Conservation (phyloP, 257 asterid genomes). For the Linderniella brevidens region DNA sequence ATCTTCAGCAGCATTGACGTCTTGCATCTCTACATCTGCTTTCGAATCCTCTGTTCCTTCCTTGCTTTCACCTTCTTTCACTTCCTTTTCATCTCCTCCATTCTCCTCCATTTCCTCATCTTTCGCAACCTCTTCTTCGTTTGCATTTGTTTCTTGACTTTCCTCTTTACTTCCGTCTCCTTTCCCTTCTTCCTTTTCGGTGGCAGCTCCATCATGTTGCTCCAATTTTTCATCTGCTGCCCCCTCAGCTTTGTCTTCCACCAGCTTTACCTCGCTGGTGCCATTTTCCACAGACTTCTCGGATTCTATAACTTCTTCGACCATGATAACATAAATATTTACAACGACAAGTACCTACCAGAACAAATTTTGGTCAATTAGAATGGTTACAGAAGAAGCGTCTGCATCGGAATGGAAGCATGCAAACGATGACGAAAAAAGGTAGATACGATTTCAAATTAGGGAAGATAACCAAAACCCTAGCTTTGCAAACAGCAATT, state of each 20-base stretch:
- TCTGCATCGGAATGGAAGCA: no score
- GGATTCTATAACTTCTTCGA: no score
- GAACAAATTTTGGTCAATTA: no score
- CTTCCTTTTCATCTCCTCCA: conserved; percentile 8
- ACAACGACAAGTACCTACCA: no score
- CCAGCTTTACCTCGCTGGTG: not conserved
- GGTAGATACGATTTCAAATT: no score
- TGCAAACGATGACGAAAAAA: no score
- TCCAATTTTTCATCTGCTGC: conserved; percentile 10
- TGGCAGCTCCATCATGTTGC: conserved; percentile 13
- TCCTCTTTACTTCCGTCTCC: conserved; percentile 14
- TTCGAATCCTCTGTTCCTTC: conserved; percentile 6
- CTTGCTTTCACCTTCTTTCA: not conserved
- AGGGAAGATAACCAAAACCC: no score
- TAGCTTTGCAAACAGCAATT: no score
- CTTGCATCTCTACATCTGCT: conserved; percentile 5
- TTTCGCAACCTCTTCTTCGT: conserved; percentile 22
- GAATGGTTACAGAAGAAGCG: no score
- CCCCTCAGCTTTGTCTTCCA: conserved; percentile 10
- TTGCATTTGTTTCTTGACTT: conserved; percentile 24
- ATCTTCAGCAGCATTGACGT: conserved; percentile 8
- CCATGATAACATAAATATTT: no score
- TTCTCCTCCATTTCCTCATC: conserved; percentile 12
- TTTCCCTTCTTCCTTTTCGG: conserved; percentile 8
- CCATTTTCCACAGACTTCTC: no score